phyloP scores from a whole-genome alignment of 768 basidiomycete species.

The Amylocystis lapponica region DNA sequence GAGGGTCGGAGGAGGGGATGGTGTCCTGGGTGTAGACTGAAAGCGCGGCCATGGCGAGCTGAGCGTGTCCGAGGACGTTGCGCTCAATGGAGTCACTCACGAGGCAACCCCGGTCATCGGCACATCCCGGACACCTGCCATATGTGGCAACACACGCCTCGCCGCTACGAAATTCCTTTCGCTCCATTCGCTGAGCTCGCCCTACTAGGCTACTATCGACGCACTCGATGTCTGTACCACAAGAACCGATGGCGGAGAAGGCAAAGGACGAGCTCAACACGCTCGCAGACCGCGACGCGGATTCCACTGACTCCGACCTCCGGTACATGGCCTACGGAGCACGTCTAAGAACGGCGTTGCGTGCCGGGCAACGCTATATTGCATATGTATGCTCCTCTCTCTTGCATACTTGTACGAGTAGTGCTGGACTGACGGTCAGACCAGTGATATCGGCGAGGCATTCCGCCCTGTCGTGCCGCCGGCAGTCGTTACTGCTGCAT shows the following conservation, averaged over 20 bases:
- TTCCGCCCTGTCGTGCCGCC: conserved; percentile 77
- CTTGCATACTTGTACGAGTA: conserved; percentile 1
- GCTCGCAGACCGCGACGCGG: conserved; percentile 58
- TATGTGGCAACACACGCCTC: background rate
- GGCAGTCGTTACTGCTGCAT: conserved; percentile 66
- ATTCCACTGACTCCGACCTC: conserved; percentile 62
- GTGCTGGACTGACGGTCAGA: conserved; percentile 37
- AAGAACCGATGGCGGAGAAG: conserved; percentile 15
- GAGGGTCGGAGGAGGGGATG: conserved; percentile 22
- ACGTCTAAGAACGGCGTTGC: conserved; percentile 68
- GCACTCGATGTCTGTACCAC: conserved; percentile 11
- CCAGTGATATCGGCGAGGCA: conserved; percentile 79
- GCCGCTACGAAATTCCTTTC: background rate
- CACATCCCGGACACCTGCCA: conserved; percentile 1
- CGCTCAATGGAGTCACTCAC: conserved; percentile 5
- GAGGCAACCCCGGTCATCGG: background rate
- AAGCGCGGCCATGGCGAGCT: conserved; percentile 22
- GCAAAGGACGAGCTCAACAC: conserved; percentile 46
- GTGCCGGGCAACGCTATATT: conserved; percentile 65
- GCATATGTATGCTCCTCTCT: conserved; percentile 55
- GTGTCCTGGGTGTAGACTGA: conserved; percentile 23
- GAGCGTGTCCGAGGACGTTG: conserved; percentile 13
- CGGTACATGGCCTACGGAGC: conserved; percentile 76
- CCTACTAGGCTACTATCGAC: background rate
- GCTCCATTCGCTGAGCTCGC: background rate